Evolutionary conservation across 768 basidiomycete species (phyloP), one percentile per base, ranked within the genome.

Genomic region (Hypholoma fasciculare): DNA sequence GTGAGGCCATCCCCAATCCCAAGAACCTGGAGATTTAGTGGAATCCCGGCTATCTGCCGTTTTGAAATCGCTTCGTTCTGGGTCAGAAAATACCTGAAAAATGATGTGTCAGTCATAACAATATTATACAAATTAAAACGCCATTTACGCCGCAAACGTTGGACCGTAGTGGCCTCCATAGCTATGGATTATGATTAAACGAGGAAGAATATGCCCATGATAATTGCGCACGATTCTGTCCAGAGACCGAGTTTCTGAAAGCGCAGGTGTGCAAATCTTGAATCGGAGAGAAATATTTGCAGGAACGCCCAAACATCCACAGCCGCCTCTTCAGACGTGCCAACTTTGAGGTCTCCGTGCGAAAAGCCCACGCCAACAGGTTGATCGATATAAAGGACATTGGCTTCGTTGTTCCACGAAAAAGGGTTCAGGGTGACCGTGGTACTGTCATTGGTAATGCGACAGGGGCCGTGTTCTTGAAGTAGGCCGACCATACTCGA

Each of bases 381-480:
- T 64, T 86, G 86, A 59, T 86, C 86, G 56, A 87, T 84, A 67
- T 78, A 86, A n/a, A 86, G 67, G 19, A 85, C 66, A 60, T 86
- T 85, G 0, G 78, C 76, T 46, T 80, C 69, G 63, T 79, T 81
- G 67, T 84, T 85, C 85, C 85, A 87, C 0, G 84, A 82, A 63
- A 69, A 79, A 0, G 82, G 80, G 62, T 87, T 87, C n/a, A 75
- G 65, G 2, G 71, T 69, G 30, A 86, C 81, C 20, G 73, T 67
- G 3, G 70, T 73, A 59, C 76, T 79, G 66, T 84, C 82, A 63
- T 83, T 84, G 17, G 73, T 81, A 56, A 86, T 83, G n/a, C 81
- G 74, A 69, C 92, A 94, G 1, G 92, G 92, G 2, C 91, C 91
- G 63, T 80, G 73, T 69, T 90, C 90, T 79, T 89, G 88, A 58